Percentiles rank a stretch among this genome's conserved stretches.
These are phyloP conservation scores for Colletotrichum incanum DNA, from an alignment of 2,329 filamentous ascomycete genomes.

Conservation along the genomic window DNA sequence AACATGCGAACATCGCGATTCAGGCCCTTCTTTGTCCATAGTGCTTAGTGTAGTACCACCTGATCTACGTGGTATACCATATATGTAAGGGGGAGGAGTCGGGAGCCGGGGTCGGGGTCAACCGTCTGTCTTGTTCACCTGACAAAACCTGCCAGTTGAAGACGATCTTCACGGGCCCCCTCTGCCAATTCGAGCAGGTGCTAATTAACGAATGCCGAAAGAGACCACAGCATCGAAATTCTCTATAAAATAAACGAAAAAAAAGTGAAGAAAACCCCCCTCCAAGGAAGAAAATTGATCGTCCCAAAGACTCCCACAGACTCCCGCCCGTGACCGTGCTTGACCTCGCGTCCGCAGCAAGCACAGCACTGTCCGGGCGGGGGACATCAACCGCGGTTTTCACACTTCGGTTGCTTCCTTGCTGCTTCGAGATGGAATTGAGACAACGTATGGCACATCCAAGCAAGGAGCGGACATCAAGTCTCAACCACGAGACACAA, in stretches of 20 bases:
- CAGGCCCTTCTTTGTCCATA: neutral
- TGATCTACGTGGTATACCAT: neutral
- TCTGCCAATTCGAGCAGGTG: conserved; percentile 26
- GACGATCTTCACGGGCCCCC: neutral
- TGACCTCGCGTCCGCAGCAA: neutral
- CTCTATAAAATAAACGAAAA: too few species aligned
- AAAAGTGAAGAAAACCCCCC: too few species aligned
- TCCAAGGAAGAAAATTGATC: too few species aligned
- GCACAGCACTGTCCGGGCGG: too few species aligned
- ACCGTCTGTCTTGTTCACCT: neutral
- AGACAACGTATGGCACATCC: neutral
- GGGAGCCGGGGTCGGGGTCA: neutral
- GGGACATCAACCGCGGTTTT: neutral
- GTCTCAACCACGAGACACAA: neutral
- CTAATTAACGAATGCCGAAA: neutral
- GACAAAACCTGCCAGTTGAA: neutral
- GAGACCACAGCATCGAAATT: too few species aligned
- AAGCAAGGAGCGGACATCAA: neutral
- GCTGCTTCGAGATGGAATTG: neutral
- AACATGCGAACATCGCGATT: neutral
- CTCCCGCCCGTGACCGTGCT: conserved; percentile 19
- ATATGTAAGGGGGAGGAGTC: conserved; percentile 1
- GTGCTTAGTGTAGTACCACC: neutral
- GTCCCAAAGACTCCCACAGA: too few species aligned
- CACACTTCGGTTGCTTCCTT: neutral